A percentile compares a stretch with the other conserved stretches of the same genome.
Conservation (phyloP, 352 stramenopile genomes). For the Phytophthora tentaculata region DNA sequence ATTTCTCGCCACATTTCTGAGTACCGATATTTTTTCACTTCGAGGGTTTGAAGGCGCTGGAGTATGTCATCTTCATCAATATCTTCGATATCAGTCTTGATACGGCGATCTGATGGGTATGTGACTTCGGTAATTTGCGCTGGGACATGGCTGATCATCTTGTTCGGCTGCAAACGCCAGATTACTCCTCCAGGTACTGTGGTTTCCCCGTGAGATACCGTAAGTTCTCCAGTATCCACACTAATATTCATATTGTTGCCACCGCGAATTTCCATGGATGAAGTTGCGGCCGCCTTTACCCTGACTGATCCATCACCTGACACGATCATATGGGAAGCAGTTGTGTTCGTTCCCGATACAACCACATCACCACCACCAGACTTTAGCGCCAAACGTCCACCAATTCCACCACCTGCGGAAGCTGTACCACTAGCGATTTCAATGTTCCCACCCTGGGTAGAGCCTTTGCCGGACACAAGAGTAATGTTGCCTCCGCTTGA, state of each 20-base stretch:
- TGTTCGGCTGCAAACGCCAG: constrained; percentile 59
- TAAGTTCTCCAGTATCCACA: constrained; percentile 56
- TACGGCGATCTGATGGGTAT: constrained; percentile 92
- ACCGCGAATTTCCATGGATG: constrained; percentile 49
- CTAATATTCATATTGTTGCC: constrained; percentile 60
- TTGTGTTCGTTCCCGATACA: constrained; percentile 27
- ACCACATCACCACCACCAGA: constrained; percentile 36
- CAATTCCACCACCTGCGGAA: constrained; percentile 17
- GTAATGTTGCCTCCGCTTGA: constrained; percentile 25
- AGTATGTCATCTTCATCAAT: constrained; percentile 92
- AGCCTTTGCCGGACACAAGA: constrained; percentile 26
- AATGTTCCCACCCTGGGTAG: constrained; percentile 25
- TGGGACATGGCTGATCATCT: constrained; percentile 75
- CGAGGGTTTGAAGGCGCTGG: constrained; percentile 86
- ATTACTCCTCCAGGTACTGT: constrained; percentile 54
- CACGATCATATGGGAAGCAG: constrained; percentile 33
- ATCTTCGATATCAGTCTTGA: constrained; percentile 92
- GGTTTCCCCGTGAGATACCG: constrained; percentile 54
- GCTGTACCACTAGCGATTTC: constrained; percentile 34
- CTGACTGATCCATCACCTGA: constrained; percentile 43
- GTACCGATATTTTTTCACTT: constrained; percentile 93
- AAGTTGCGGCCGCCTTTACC: constrained; percentile 36
- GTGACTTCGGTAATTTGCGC: constrained; percentile 92
- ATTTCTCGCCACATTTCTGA: constrained; percentile 91
- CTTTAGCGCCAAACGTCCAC: constrained; percentile 33